Base-by-base conservation (phyloP, 345 rosid genomes). In the Abelmoschus esculentus region DNA sequence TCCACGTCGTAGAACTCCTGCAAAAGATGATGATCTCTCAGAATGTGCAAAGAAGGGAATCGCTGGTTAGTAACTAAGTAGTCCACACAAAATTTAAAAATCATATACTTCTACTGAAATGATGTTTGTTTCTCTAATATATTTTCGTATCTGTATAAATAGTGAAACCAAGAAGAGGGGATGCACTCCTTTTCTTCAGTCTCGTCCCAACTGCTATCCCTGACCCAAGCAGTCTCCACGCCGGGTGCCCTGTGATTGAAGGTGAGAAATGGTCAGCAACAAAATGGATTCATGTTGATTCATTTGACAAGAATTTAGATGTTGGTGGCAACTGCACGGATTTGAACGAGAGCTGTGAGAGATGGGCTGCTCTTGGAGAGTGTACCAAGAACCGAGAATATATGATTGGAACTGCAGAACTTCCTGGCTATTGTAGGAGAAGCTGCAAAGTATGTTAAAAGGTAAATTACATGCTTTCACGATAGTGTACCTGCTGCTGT, bases 211-310 rank as follows among this genome's bases (percentile, higher is more conserved):
- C 75, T 42, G 95, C 98, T 54, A 73, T 81, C 31, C 98, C 98
- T 6, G 98, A 93, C 79, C 71, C 82, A 3, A 49, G 22, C 76
- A 89, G 95, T 77, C 90, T 89, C 52, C 98, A 93, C 59, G 95
- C 87, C 19, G 98, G 98, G 10, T 93, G 97, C 83, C 98, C 92
- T 0, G 97, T 93, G 77, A 84, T 91, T 8, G 90, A 90, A 73
- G 97, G 98, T 13, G 98, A 93, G 88, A 93, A 93, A 84, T 91
- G 98, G 98, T 93, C 97, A 1, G 98, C 98, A 8, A 93, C 98
- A 0, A 93, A 93, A 80, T 93, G 98, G 98, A 86, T 93, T 72
- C 98, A 93, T 53, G 97, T 89, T 26, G 92, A 91, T 76, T 88
- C 96, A 10, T 93, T 91, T 31, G 92, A 86, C 70, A 88, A 88